phyloP scores from a whole-genome alignment of 129 eudicot genomes.

The Pseudognaphalium luteoalbum region DNA sequence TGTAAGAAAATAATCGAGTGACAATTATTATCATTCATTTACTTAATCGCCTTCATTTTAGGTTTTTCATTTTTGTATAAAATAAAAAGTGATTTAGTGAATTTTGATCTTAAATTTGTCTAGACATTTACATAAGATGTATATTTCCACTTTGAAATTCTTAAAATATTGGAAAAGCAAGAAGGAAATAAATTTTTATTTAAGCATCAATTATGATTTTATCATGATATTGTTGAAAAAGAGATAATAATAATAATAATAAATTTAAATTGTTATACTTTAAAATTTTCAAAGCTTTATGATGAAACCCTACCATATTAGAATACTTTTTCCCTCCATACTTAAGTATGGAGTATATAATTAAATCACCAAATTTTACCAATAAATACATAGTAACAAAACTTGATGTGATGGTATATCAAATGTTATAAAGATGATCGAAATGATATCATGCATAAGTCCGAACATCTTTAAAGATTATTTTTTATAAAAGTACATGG shows the following conservation, averaged over 20 bases:
- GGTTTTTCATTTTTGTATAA: too few relatives aligned
- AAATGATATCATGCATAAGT: background rate
- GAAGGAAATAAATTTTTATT: background rate
- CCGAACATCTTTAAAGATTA: background rate
- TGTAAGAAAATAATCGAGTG: too few relatives aligned
- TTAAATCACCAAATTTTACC: background rate
- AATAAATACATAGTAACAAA: background rate
- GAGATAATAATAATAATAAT: background rate
- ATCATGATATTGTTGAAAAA: constrained; percentile 16
- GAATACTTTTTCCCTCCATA: background rate
- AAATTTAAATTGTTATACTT: too few relatives aligned
- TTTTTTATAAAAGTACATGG: too few relatives aligned
- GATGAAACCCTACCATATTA: constrained; percentile 17
- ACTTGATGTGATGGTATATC: background rate
- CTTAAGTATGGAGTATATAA: background rate
- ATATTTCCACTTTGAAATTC: too few relatives aligned
- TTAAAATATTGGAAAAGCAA: too few relatives aligned
- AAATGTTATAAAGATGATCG: background rate
- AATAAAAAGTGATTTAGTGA: too few relatives aligned
- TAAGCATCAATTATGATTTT: constrained; percentile 3
- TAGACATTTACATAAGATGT: too few relatives aligned
- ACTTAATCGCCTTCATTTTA: too few relatives aligned
- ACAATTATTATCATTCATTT: too few relatives aligned
- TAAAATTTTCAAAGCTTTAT: too few relatives aligned
- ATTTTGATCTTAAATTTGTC: too few relatives aligned